Conservation (phyloP, 2,329 filamentous ascomycete genomes). For the Karstenula rhodostoma region DNA sequence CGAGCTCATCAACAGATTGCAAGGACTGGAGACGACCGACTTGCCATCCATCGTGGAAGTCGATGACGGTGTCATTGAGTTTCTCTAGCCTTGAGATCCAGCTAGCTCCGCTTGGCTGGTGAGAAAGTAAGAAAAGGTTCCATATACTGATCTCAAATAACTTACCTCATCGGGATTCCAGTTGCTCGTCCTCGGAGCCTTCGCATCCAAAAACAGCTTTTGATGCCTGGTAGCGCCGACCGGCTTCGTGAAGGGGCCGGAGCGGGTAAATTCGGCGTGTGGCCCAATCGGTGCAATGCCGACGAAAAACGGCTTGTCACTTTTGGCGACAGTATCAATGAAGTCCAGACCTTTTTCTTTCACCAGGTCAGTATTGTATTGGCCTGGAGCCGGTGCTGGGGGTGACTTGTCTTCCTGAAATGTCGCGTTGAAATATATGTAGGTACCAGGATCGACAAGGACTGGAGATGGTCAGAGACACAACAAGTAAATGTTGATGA, state of each 20-base stretch:
- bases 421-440: conserved; percentile 70
- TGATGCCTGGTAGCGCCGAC: conserved; percentile 67
- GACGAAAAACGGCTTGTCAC: conserved; percentile 70
- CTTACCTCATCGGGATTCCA: conserved; percentile 67
- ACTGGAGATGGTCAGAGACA: not conserved
- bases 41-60: conserved; percentile 62
- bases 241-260: conserved; percentile 54
- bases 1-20: conserved; percentile 63
- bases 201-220: conserved; percentile 66
- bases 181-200: conserved; percentile 67
- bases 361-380: conserved; percentile 66
- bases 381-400: conserved; percentile 63
- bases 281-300: conserved; percentile 71
- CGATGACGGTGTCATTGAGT: conserved; percentile 56
- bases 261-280: conserved; percentile 53
- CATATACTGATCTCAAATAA: too few species aligned
- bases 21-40: conserved; percentile 57
- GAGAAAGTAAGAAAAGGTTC: not conserved
- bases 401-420: conserved; percentile 67
- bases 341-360: conserved; percentile 66
- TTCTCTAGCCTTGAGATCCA: conserved; percentile 56
- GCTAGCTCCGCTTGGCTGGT: conserved; percentile 1
- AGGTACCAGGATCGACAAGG: conserved; percentile 69
- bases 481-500: not conserved
- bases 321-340: conserved; percentile 64